Evolutionary conservation across 1,284 basidiomycete genomes (phyloP), one percentile per base, ranked within the genome.

Genomic region (Porogramme epimiltina): DNA sequence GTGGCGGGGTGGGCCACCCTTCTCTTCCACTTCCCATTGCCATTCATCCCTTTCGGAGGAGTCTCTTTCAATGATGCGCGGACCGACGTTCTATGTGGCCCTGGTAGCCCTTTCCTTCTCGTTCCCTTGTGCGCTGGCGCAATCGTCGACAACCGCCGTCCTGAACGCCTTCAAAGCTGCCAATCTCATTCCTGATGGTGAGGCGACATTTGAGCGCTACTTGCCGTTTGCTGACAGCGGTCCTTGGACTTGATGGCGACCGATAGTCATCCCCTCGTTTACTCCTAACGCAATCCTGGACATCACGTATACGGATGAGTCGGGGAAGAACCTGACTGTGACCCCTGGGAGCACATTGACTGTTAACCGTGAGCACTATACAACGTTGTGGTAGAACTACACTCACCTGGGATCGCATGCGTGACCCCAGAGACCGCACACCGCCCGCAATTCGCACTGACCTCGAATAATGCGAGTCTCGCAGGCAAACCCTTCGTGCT

Each of bases 401-500:
- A 13, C 6, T 37, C 34, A 6, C 16, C 34, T 10, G 9, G 5
- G 9, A 9, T 6, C 10, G n/a, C 34, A 18, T 6, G 34, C 6
- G 13, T 37, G 9, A 10, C n/a, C 42, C 10, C 28, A 38, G 33
- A 46, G 20, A 18, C 33, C 11, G 18, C 23, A 8, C 15, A 19
- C 10, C 45, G 22, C 36, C 45, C 45, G 13, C 24, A 38, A 13
- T 25, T 38, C 36, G 15, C 13, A 51, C 57, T 46, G 23, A 24
- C 34, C n/a, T 36, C 28, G 34, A 23, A n/a, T 15, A 26, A 37
- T 36, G 18, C 33, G 16, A 38, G 28, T 11, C 44, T 45, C 20
- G 34, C 44, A 13, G 28, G 28, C 13, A 16, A 39, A 28, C 25
- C 68, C 3, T 76, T 72, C 60, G 71, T 78, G n/a, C 49, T 79